Conservation (phyloP, 805 yeast species). For the Saccharomycopsis sp. region DNA sequence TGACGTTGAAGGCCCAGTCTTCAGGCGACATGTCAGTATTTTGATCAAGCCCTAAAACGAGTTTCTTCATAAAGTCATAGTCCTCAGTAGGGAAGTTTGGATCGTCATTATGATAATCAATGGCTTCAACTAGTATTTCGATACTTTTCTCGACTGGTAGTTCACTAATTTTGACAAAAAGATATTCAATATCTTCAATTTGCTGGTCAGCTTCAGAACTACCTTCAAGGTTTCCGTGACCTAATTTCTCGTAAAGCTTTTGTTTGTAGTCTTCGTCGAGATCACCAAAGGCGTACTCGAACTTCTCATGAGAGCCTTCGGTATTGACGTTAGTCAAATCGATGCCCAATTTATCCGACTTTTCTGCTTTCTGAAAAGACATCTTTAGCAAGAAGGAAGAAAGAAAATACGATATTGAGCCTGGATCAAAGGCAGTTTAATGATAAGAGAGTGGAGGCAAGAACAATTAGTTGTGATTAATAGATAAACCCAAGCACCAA, state of each 20-base stretch:
- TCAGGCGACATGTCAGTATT: constrained; percentile 23
- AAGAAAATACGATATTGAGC: not conserved
- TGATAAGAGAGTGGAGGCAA: not conserved
- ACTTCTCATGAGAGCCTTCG: not conserved
- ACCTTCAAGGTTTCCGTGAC: constrained; percentile 11
- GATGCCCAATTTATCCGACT: too few species aligned
- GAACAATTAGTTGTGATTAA: not conserved
- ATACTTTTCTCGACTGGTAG: constrained; percentile 35
- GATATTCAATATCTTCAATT: constrained; percentile 17
- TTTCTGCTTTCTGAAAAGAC: not conserved
- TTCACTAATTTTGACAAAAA: constrained; percentile 36
- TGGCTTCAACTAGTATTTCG: constrained; percentile 34
- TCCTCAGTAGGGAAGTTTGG: constrained; percentile 38
- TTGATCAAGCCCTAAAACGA: constrained; percentile 26
- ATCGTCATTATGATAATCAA: constrained; percentile 40
- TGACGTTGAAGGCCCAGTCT: constrained; percentile 26
- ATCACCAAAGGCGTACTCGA: constrained; percentile 16
- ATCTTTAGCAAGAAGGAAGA: not conserved
- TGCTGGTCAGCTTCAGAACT: constrained; percentile 9
- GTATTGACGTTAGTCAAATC: not conserved
- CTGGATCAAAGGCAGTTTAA: not conserved
- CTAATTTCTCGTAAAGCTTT: constrained; percentile 24
- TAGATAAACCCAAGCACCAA: not conserved
- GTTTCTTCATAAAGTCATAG: constrained; percentile 30
- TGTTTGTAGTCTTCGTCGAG: constrained; percentile 25